Conservation (phyloP, 2,329 filamentous ascomycete species). For the Colletotrichum coccodes region DNA sequence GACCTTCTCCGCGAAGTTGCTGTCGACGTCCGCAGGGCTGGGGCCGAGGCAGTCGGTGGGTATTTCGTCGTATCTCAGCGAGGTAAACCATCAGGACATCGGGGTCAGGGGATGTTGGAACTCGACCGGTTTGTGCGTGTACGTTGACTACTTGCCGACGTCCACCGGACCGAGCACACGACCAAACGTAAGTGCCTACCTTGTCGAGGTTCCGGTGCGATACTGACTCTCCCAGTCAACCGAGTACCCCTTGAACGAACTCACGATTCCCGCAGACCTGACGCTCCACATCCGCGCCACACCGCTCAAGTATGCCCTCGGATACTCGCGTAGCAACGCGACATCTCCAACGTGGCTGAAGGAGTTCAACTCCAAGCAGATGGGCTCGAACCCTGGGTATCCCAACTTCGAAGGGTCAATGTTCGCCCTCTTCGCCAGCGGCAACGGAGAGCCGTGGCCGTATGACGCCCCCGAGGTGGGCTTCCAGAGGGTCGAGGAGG, state of each 20-base stretch:
- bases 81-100: slow-evolving; percentile 40
- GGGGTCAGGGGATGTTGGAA: slow-evolving; percentile 39
- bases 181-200: slow-evolving; percentile 5
- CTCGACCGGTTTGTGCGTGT: slow-evolving; percentile 35
- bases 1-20: slow-evolving; percentile 39
- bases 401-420: slow-evolving; percentile 37
- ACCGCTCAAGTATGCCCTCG: slow-evolving; percentile 36
- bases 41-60: slow-evolving; percentile 38
- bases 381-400: slow-evolving; percentile 25
- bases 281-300: slow-evolving; percentile 37
- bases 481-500: slow-evolving; percentile 35
- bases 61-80: slow-evolving; percentile 39
- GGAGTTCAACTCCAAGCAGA: slow-evolving; percentile 26
- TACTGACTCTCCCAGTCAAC: slow-evolving; percentile 11
- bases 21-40: slow-evolving; percentile 29
- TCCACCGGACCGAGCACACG: slow-evolving; percentile 15
- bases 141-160: slow-evolving; percentile 18
- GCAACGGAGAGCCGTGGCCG: slow-evolving; percentile 36
- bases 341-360: slow-evolving; percentile 31
- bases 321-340: slow-evolving; percentile 34
- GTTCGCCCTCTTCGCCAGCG: slow-evolving; percentile 37
- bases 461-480: slow-evolving; percentile 36
- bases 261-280: slow-evolving; percentile 21
- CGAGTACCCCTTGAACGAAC: slow-evolving; percentile 20
- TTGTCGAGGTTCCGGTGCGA: neutral